A percentile compares a stretch with the other conserved stretches of the same genome.
Evolutionary conservation across 1,284 basidiomycete genomes (phyloP).

Genomic region (Ceratobasidium sp.): DNA sequence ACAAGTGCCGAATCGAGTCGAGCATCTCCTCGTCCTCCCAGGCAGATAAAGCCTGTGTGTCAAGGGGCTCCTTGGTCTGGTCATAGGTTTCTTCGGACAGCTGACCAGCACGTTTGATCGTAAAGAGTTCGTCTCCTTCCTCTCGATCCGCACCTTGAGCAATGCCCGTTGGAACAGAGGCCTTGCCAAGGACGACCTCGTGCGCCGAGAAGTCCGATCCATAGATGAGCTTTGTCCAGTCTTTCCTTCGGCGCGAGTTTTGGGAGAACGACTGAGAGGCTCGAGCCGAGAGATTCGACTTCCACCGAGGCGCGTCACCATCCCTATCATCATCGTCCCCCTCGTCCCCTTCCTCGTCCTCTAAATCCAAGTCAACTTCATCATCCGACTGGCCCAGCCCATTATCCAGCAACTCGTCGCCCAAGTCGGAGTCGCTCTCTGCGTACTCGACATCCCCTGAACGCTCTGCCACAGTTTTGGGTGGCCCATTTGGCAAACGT

Average conservation of each 20-base stretch:
- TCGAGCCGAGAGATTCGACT: constrained; percentile 68
- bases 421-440: constrained; percentile 74
- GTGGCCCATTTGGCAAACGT: constrained; percentile 54
- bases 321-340: constrained; percentile 55
- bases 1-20: constrained; percentile 84
- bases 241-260: constrained; percentile 58
- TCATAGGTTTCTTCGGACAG: constrained; percentile 67
- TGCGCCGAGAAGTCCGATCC: constrained; percentile 71
- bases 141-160: constrained; percentile 50
- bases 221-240: constrained; percentile 91
- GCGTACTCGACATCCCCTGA: constrained; percentile 67
- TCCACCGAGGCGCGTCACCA: constrained; percentile 72
- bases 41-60: constrained; percentile 62
- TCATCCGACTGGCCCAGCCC: constrained; percentile 52
- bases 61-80: constrained; percentile 67
- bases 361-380: constrained; percentile 48
- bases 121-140: constrained; percentile 80
- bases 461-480: constrained; percentile 52
- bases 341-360: constrained; percentile 54
- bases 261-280: constrained; percentile 62
- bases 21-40: constrained; percentile 88
- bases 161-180: constrained; percentile 50
- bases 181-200: constrained; percentile 65
- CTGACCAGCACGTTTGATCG: constrained; percentile 54
- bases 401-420: constrained; percentile 59